Evolutionary conservation across 164 flowering plant species (phyloP).

Genomic region (Nymphaea thermarum): DNA sequence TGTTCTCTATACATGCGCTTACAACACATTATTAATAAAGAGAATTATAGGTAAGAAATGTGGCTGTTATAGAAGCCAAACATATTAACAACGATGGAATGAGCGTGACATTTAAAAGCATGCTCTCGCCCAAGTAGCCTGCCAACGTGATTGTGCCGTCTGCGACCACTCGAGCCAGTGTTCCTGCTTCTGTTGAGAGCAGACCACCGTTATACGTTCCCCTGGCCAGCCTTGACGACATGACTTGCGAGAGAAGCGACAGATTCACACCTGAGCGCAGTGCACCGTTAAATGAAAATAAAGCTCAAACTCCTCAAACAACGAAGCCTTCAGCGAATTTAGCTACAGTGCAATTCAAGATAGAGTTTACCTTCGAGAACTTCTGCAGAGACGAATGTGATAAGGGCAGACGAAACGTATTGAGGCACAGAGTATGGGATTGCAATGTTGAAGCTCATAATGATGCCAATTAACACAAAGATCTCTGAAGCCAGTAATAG

Average conservation of each 20-base stretch:
- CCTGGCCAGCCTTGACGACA: constrained; percentile 83
- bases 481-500: constrained; percentile 73
- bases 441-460: constrained; percentile 53
- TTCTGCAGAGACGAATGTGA: constrained; percentile 79
- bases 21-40: constrained; percentile 29
- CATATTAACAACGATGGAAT: constrained; percentile 63
- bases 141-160: constrained; percentile 78
- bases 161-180: constrained; percentile 80
- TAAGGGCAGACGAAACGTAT: constrained; percentile 63
- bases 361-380: constrained; percentile 74
- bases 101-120: constrained; percentile 65
- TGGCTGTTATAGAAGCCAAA: constrained; percentile 47
- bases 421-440: constrained; percentile 67
- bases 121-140: constrained; percentile 55
- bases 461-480: constrained; percentile 58
- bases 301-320: too few species aligned
- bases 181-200: constrained; percentile 93
- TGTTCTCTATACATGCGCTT: neutral
- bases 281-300: neutral
- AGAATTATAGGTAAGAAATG: constrained; percentile 61
- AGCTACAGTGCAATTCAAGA: too few species aligned
- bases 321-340: too few species aligned
- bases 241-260: constrained; percentile 66
- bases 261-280: constrained; percentile 54
- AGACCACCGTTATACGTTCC: constrained; percentile 94